These are phyloP conservation scores for Stachybotrys chlorohalonatus DNA, from an alignment of 2,329 filamentous ascomycete genomes.

Conservation along the genomic window DNA sequence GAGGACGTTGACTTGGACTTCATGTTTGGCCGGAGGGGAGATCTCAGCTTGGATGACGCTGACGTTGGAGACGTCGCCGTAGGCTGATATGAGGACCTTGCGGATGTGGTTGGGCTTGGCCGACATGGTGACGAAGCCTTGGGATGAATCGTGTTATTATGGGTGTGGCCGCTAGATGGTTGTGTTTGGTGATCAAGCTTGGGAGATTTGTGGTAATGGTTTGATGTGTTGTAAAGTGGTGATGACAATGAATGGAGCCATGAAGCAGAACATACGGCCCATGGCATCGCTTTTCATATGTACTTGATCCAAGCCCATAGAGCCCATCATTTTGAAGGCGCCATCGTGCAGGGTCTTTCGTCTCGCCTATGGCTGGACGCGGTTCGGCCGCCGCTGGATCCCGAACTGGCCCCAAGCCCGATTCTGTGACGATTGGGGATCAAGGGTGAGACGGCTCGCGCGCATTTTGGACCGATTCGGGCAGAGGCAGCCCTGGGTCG, in stretches of 20 bases:
- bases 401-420: no score
- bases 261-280: no score
- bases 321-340: no score
- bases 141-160: neutral
- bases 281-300: neutral
- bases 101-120: conserved; percentile 22
- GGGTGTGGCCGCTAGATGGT: neutral
- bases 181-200: neutral
- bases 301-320: neutral
- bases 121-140: neutral
- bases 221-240: neutral
- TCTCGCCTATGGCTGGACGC: neutral
- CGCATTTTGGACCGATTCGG: neutral
- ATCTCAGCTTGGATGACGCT: conserved; percentile 24
- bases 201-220: neutral
- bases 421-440: no score
- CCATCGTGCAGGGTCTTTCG: no score
- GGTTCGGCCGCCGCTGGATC: neutral
- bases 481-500: neutral
- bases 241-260: no score
- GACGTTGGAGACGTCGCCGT: conserved; percentile 29
- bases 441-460: neutral
- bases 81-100: conserved; percentile 34
- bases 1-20: conserved; percentile 37
- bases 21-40: conserved; percentile 26